A percentile compares a stretch with the other conserved stretches of the same genome.
phyloP scores from a whole-genome alignment of 2,329 filamentous ascomycete genomes.

The Microdochium paspali region DNA sequence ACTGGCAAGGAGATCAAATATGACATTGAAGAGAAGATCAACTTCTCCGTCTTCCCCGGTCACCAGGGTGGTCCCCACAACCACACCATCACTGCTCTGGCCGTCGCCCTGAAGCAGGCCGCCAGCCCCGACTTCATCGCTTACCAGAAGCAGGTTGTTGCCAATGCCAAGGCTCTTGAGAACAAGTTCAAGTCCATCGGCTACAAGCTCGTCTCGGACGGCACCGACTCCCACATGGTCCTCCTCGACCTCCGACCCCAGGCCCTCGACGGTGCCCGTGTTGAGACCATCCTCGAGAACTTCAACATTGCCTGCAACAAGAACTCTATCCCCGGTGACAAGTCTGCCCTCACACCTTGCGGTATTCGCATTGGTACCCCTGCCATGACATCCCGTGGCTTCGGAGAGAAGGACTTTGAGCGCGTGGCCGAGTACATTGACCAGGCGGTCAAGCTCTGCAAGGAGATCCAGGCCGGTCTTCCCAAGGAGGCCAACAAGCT shows the following conservation, averaged over 20 bases:
- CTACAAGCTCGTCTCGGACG: slow-evolving; percentile 90
- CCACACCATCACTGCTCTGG: slow-evolving; percentile 96
- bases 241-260: slow-evolving; percentile 86
- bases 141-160: slow-evolving; percentile 87
- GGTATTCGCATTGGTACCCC: slow-evolving; percentile 95
- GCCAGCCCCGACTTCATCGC: slow-evolving; percentile 81
- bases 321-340: slow-evolving; percentile 96
- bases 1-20: slow-evolving; percentile 83
- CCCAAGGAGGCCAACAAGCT: slow-evolving; percentile 99
- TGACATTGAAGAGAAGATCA: slow-evolving; percentile 92
- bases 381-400: slow-evolving; percentile 94
- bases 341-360: slow-evolving; percentile 87
- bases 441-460: slow-evolving; percentile 78
- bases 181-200: slow-evolving; percentile 74
- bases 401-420: slow-evolving; percentile 86
- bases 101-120: slow-evolving; percentile 92
- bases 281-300: slow-evolving; percentile 92
- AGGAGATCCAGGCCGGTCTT: slow-evolving; percentile 72
- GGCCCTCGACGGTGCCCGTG: slow-evolving; percentile 82
- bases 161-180: slow-evolving; percentile 89
- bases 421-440: slow-evolving; percentile 86
- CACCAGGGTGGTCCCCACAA: slow-evolving; percentile 99
- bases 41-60: slow-evolving; percentile 97
- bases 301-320: slow-evolving; percentile 99
- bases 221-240: slow-evolving; percentile 97